A percentile compares a stretch with the other conserved stretches of the same genome.
Evolutionary conservation across 2,329 filamentous ascomycete genomes (phyloP).

Genomic region (Ceratocystis diversiconidia): DNA sequence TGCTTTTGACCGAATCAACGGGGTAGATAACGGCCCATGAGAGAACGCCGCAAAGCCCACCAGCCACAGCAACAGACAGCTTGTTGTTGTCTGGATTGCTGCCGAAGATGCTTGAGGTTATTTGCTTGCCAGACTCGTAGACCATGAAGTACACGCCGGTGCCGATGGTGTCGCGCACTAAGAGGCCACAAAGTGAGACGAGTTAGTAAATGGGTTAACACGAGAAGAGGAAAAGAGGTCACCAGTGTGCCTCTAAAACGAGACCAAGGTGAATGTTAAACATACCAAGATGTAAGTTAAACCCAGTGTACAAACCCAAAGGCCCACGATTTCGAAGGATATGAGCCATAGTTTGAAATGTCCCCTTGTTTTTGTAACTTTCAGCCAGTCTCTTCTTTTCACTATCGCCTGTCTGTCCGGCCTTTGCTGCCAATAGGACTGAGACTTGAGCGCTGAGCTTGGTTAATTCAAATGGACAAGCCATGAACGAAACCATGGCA

Average conservation of each 20-base stretch:
- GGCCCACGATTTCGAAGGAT: conserved; percentile 63
- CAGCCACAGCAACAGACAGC: conserved; percentile 62
- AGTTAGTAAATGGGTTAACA: background rate
- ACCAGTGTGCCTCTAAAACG: background rate
- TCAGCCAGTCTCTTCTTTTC: conserved; percentile 46
- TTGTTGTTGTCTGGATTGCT: conserved; percentile 35
- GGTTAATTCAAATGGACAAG: conserved; percentile 81
- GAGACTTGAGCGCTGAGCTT: conserved; percentile 79
- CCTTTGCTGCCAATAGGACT: conserved; percentile 49
- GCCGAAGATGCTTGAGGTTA: conserved; percentile 32
- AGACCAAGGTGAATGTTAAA: conserved; percentile 17
- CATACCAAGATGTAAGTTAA: conserved; percentile 63
- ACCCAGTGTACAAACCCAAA: conserved; percentile 64
- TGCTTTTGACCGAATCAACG: conserved; percentile 72
- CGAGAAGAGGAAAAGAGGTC: background rate
- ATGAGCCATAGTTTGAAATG: conserved; percentile 59
- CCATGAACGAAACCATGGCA: conserved; percentile 63
- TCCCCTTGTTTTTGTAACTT: conserved; percentile 67
- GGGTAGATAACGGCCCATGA: conserved; percentile 66
- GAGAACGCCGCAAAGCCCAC: conserved; percentile 67
- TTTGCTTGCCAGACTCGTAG: conserved; percentile 74
- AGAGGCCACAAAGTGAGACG: conserved; percentile 12
- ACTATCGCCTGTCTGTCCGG: conserved; percentile 24
- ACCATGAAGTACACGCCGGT: conserved; percentile 81
- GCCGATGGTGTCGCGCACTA: conserved; percentile 69